Evolutionary conservation across 2,329 filamentous ascomycete genomes (phyloP), one percentile per base, ranked within the genome.

Genomic region (Furcasterigmium furcatum): DNA sequence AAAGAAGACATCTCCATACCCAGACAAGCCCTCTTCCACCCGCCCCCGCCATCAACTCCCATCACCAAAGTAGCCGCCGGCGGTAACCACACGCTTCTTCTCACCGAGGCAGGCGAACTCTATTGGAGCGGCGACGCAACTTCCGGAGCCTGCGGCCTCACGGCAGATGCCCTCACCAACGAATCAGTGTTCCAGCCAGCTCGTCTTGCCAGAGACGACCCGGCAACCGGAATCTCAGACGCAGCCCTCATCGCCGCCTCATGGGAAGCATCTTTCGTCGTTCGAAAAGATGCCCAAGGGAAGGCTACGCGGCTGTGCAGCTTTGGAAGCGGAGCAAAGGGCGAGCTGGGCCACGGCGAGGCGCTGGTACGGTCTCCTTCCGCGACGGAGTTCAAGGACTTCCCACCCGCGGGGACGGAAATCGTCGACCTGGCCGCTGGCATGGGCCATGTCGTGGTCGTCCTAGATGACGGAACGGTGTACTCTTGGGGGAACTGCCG

Each of bases 401-500:
- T 94, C 51, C 87, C 86, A 2, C 85, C 85, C 0, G 9, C 53
- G 1, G 79, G 68, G 1, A 75, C 76, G 0, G 65, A 71, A n/a
- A 63, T 95, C 4, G 65, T 79, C 2, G 78, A 85, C 47, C 60
- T 96, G 21, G 72, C 84, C 2, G 86, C 88, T 10, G 82, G 87
- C 25, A 87, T 95, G 73, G 82, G 82, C 19, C 94, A 99, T 60
- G 82, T 83, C 0, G 79, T 95, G 14, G 81, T 72, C 2, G 78
- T 96, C 1, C 66, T 95, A 4, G 78, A 77, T 36, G 85, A 87
- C 59, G 92, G 91, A 1, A 76, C 87, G 14, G 84, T 85, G 2
- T 95, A 87, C 61, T 91, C 90, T 3, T 97, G 92, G 92, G 94
- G 94, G 0, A 88, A 83, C 56, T 85, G 87, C 13, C 79, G 90